phyloP scores from a whole-genome alignment of 192 early-diverging fungal species.

The Backusella psychrophila region DNA sequence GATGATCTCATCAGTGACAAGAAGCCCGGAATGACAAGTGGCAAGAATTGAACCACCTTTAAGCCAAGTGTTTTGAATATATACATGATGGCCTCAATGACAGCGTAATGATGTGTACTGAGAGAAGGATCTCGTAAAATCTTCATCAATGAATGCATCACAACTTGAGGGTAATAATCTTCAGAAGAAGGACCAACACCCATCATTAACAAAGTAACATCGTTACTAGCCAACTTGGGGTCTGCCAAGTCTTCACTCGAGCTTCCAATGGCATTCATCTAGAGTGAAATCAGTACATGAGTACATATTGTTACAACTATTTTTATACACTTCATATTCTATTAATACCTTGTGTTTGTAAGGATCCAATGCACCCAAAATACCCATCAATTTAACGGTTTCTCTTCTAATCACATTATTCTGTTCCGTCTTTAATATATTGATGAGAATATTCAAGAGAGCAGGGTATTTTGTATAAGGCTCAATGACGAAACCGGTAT shows the following conservation, averaged over 20 bases:
- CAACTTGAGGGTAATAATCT: constrained; percentile 90
- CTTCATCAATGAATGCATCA: constrained; percentile 83
- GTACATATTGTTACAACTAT: neutral
- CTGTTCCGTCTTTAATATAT: constrained; percentile 82
- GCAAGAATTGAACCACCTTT: constrained; percentile 88
- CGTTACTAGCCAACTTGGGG: constrained; percentile 50
- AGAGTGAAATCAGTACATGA: neutral
- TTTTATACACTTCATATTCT: neutral
- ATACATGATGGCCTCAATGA: constrained; percentile 88
- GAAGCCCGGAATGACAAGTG: constrained; percentile 90
- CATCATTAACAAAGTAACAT: constrained; percentile 53
- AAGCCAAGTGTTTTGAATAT: constrained; percentile 89
- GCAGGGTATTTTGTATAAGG: constrained; percentile 89
- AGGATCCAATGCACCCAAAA: constrained; percentile 94
- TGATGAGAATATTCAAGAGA: constrained; percentile 74
- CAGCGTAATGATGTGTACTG: constrained; percentile 79
- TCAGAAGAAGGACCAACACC: constrained; percentile 80
- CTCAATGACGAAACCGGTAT: constrained; percentile 85
- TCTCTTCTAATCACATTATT: constrained; percentile 71
- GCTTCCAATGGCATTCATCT: constrained; percentile 48
- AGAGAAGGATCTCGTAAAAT: constrained; percentile 83
- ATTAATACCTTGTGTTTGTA: constrained; percentile 62
- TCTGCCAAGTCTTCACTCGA: constrained; percentile 51
- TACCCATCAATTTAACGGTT: constrained; percentile 88
- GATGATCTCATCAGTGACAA: constrained; percentile 83